Evolutionary conservation across 192 early-diverging fungal genomes (phyloP), one percentile per base, ranked within the genome.

Genomic region (Dissophora ornata): DNA sequence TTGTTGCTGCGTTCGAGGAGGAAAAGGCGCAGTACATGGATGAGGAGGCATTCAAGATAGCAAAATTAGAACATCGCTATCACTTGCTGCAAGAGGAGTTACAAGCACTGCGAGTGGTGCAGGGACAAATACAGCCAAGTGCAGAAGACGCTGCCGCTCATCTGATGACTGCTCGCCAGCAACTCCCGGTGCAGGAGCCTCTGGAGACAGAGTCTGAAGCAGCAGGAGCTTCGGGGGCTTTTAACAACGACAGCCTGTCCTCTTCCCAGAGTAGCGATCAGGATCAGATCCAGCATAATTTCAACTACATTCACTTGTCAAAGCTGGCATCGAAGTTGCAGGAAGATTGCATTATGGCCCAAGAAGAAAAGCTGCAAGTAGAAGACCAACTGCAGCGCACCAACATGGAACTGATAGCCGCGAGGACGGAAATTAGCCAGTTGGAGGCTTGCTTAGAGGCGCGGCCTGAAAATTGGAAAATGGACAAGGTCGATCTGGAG

Each of bases 21-120:
- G 71, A 75, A n/a, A 75, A 75, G 25, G 57, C 62, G 1, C 56
- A 60, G 51, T 75, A 75, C 6, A 21, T 75, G 19, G 71, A 75
- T 29, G 71, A 75, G 6, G 62, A 65, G 16, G 63, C 71, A 1
- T 59, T 75, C 34, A 67, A 67, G 28, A 22, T 66, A 46, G 62
- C 46, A 4, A 67, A 65, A 33, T 12, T 75, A 3, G 71, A 75
- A 34, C 62, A 75, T 44, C 62, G 57, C 0, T 66, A 42, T 30
- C 49, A 40, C 13, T 19, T 66, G 1, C n/a, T 66, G 2, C 28
- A 65, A n/a, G 63, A 66, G 12, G 63, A 65, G 15, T 7, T 75
- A 1, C 11, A 40, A 26, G 52, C 34, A 2, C 52, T 62, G 13
- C 49, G 30, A 25, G 59, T 21, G 22, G 48, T 51, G 15, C 57